Evolutionary conservation across 805 yeast genomes (phyloP).

Genomic region (Debaryomyces tyrocola): DNA sequence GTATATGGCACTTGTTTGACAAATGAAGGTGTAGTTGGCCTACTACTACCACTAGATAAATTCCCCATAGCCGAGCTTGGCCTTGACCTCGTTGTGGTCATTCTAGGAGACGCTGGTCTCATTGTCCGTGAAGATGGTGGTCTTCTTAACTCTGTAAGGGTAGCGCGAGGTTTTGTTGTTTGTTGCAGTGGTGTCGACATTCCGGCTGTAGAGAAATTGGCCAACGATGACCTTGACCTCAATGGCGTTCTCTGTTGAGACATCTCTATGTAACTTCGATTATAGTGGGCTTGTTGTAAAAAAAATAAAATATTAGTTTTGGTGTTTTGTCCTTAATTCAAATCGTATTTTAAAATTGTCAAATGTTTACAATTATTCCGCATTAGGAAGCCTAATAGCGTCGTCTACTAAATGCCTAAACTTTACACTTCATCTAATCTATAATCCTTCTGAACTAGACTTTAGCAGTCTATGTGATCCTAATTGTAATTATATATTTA

Average conservation of each 20-base stretch:
- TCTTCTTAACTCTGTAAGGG: constrained; percentile 23
- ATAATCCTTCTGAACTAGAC: no score
- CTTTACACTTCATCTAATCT: no score
- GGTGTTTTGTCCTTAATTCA: background rate
- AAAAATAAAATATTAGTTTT: background rate
- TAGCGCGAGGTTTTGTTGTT: constrained; percentile 15
- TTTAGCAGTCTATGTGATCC: no score
- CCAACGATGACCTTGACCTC: constrained; percentile 27
- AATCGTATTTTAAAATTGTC: background rate
- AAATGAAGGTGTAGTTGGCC: constrained; percentile 41
- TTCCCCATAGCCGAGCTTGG: constrained; percentile 38
- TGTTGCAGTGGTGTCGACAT: constrained; percentile 13
- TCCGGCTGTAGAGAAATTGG: constrained; percentile 11
- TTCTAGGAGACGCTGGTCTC: constrained; percentile 33
- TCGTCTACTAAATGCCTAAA: background rate
- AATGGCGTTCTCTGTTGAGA: constrained; percentile 24
- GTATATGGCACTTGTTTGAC: constrained; percentile 46
- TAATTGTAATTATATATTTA: background rate
- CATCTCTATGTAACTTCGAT: constrained; percentile 7
- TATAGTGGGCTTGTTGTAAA: background rate
- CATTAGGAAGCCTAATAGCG: constrained; percentile 6
- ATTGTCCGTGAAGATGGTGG: constrained; percentile 29
- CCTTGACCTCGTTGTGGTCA: constrained; percentile 20
- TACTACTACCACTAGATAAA: constrained; percentile 13
- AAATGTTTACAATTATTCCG: constrained; percentile 8